phyloP scores from a whole-genome alignment of 1,139 yeast genomes.

The Arxiozyma slooffiae region DNA sequence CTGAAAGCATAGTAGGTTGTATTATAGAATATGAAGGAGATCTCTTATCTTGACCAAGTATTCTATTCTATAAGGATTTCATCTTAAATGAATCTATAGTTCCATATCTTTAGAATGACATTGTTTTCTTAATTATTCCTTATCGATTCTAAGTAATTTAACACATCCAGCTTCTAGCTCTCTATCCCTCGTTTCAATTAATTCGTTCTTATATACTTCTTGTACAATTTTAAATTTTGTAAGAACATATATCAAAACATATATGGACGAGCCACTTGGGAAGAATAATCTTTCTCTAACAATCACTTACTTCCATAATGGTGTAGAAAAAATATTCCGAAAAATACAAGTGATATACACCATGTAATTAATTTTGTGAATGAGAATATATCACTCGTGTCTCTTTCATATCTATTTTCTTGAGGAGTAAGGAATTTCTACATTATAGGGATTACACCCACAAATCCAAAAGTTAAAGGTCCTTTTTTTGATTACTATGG shows the following conservation, averaged over 20 bases:
- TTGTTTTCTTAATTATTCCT: conserved; percentile 9
- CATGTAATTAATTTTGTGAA: conserved; percentile 56
- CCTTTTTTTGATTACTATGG: conserved; percentile 98
- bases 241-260: conserved; percentile 77
- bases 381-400: conserved; percentile 32
- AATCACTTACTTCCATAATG: conserved; percentile 75
- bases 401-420: conserved; percentile 56
- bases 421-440: conserved; percentile 73
- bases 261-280: conserved; percentile 95
- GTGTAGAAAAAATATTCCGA: conserved; percentile 90
- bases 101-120: conserved; percentile 1
- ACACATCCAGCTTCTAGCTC: conserved; percentile 24
- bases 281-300: conserved; percentile 77
- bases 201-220: conserved; percentile 31
- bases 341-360: conserved; percentile 80
- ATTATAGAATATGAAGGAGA: neutral
- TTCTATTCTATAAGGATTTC: conserved; percentile 4
- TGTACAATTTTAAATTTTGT: conserved; percentile 56
- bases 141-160: conserved; percentile 24
- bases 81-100: neutral
- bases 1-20: neutral
- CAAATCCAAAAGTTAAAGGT: conserved; percentile 87
- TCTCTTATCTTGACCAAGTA: neutral
- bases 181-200: conserved; percentile 22
- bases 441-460: conserved; percentile 91